Evolutionary conservation across 306 rosid species (phyloP).

Genomic region (Geum urbanum): DNA sequence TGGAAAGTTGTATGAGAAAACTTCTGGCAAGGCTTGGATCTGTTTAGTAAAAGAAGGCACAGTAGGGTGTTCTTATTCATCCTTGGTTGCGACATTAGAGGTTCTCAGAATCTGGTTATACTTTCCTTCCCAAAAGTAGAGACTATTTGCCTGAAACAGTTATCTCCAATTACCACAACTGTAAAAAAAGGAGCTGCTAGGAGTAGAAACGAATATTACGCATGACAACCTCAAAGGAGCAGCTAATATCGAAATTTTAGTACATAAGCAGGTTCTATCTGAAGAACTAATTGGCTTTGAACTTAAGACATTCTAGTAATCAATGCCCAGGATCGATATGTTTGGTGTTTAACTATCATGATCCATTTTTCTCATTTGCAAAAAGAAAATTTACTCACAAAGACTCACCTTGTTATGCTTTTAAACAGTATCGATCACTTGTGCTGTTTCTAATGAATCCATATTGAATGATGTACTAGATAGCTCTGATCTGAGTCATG

Average conservation of each 20-base stretch:
- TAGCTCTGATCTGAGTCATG: not conserved
- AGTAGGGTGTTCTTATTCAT: slow-evolving; percentile 85
- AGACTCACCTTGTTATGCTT: not conserved
- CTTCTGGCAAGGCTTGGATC: slow-evolving; percentile 69
- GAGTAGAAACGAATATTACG: not conserved
- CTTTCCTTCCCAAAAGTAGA: slow-evolving; percentile 1
- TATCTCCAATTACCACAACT: not conserved
- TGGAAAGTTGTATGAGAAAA: slow-evolving; percentile 74
- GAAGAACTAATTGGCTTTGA: not conserved
- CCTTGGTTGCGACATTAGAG: slow-evolving; percentile 61
- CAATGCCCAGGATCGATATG: not conserved
- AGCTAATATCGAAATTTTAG: not conserved
- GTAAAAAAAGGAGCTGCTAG: not conserved
- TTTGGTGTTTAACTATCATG: not conserved
- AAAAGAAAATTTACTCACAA: not conserved
- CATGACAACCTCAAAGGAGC: not conserved
- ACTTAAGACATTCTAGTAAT: not conserved
- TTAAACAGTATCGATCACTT: not conserved
- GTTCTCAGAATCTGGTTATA: slow-evolving; percentile 16
- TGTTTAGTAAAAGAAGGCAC: slow-evolving; percentile 63
- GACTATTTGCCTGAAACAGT: not conserved
- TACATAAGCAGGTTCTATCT: not conserved
- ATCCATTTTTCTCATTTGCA: not conserved
- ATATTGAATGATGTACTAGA: not conserved
- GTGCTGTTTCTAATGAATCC: slow-evolving; percentile 2